Percentiles rank a stretch among this genome's conserved stretches.
Evolutionary conservation across 2,329 filamentous ascomycete species (phyloP).

Genomic region (Hansfordia pulvinata): DNA sequence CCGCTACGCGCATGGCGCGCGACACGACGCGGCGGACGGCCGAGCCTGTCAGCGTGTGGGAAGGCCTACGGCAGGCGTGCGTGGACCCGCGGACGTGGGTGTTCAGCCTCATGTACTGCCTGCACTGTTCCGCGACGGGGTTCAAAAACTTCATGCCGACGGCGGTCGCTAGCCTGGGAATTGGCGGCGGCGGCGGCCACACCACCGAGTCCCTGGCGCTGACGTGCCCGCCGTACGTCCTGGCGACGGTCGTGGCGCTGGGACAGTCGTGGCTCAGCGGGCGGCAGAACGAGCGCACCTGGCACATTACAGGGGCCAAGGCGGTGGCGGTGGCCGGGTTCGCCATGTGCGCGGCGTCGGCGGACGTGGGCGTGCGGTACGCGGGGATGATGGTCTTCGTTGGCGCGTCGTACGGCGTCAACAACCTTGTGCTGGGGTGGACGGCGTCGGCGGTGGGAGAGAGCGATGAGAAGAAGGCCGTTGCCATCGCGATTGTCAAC

Average conservation of each 20-base stretch:
- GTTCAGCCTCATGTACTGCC: slow-evolving; percentile 34
- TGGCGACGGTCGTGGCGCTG: slow-evolving; percentile 17
- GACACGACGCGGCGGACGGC: slow-evolving; percentile 29
- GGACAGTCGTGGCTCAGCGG: slow-evolving; percentile 22
- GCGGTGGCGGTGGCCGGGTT: slow-evolving; percentile 24
- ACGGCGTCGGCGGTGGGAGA: slow-evolving; percentile 24
- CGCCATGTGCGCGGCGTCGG: slow-evolving; percentile 11
- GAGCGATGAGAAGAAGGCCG: slow-evolving; percentile 31
- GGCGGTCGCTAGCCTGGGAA: slow-evolving; percentile 13
- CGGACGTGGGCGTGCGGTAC: slow-evolving; percentile 16
- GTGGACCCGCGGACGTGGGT: slow-evolving; percentile 37
- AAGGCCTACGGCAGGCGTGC: slow-evolving; percentile 33
- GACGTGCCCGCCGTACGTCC: slow-evolving; percentile 36
- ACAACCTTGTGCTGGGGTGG: slow-evolving; percentile 31
- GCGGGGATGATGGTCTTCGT: slow-evolving; percentile 23
- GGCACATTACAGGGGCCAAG: slow-evolving; percentile 29
- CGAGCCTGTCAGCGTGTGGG: slow-evolving; percentile 23
- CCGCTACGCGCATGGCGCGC: slow-evolving; percentile 30
- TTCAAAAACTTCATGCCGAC: slow-evolving; percentile 21
- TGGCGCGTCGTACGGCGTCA: slow-evolving; percentile 23
- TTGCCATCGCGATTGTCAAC: slow-evolving; percentile 22
- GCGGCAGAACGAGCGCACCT: slow-evolving; percentile 29
- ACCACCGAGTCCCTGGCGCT: slow-evolving; percentile 35
- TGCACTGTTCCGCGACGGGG: slow-evolving; percentile 2
- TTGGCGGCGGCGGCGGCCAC: slow-evolving; percentile 25